Conservation (phyloP, 2,329 filamentous ascomycete genomes). For the Fusarium xyrophilum region DNA sequence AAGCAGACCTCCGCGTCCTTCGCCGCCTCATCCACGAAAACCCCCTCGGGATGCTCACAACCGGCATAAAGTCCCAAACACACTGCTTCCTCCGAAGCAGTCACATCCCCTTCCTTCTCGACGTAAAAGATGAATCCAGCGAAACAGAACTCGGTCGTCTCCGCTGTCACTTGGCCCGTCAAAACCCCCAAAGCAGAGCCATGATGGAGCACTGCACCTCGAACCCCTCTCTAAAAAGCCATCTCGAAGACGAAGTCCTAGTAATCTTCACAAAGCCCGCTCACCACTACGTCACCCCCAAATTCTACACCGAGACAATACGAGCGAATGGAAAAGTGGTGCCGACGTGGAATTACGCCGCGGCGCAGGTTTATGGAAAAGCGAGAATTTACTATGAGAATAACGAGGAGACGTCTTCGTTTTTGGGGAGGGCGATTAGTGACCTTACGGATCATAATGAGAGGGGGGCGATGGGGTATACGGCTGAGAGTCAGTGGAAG, state of each 20-base stretch:
- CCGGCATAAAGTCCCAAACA: constrained; percentile 58
- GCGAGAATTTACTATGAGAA: constrained; percentile 61
- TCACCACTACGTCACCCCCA: constrained; percentile 72
- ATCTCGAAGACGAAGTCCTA: constrained; percentile 61
- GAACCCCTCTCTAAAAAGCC: constrained; percentile 6
- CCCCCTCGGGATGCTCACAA: constrained; percentile 68
- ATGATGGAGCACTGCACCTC: constrained; percentile 55
- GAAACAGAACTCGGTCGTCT: constrained; percentile 52
- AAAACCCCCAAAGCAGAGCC: constrained; percentile 68
- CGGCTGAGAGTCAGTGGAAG: constrained; percentile 53
- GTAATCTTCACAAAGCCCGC: constrained; percentile 66
- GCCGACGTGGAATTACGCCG: constrained; percentile 74
- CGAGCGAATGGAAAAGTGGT: constrained; percentile 70
- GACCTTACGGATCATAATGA: constrained; percentile 62
- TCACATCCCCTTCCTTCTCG: constrained; percentile 68
- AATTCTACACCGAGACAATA: constrained; percentile 72
- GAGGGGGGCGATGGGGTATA: constrained; percentile 62
- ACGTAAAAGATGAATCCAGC: constrained; percentile 51
- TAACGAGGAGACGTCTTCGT: constrained; percentile 49
- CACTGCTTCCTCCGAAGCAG: constrained; percentile 61
- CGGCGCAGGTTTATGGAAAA: constrained; percentile 68
- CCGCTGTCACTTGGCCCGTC: constrained; percentile 66
- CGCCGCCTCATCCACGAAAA: constrained; percentile 64
- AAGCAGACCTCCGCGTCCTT: constrained; percentile 56
- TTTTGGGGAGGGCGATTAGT: constrained; percentile 57